Base-by-base conservation (phyloP, 164 flowering plant species). In the Magnolia officinalis region DNA sequence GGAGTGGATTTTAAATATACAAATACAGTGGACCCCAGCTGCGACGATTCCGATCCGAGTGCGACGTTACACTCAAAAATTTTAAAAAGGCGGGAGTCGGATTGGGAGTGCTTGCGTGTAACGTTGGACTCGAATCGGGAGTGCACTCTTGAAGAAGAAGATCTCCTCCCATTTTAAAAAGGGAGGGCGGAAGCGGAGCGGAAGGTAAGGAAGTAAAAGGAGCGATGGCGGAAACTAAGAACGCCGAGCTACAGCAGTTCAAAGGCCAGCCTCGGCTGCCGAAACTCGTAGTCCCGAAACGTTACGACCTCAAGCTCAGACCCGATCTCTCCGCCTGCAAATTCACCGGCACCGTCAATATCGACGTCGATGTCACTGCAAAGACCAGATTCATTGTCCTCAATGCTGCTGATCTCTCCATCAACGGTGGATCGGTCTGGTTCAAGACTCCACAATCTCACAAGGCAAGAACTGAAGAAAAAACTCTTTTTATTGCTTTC, bases 381-480 rank as follows among this genome's bases (percentile, higher is more conserved):
- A 80, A 75, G 31, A 91, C 96, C 24, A 82, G 83, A 70, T 86
- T 85, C 82, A 69, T 91, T 75, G 94, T 90, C 73, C 85, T 91
- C 67, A 91, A 91, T 71, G 86, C 92, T 20, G 83, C 88, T 2
- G 91, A 90, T 1, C 91, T 90, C 61, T 55, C 52, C 18, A 78
- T 90, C 66, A 74, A 78, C 52, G 71, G 75, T 19, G 71, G 24
- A 6, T 70, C 76, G 26, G 84, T 82, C 29, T 76, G 21, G 19
- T 88, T 87, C 82, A 80, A 78, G 52, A 16, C 31, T 69, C 50
- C 0, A 11, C 23, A 0, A 50, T 72, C 72, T 50, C 31, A 75
- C 14, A 66, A 70, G 79, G 81, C 76, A 77, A 9, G 18, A 50
- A 24, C 71, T 13, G 6, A 23, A 14, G 5, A 1, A 20, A 14